These are phyloP conservation scores for Smittium mucronatum DNA, from an alignment of 371 early-diverging fungal genomes.

Conservation along the genomic window DNA sequence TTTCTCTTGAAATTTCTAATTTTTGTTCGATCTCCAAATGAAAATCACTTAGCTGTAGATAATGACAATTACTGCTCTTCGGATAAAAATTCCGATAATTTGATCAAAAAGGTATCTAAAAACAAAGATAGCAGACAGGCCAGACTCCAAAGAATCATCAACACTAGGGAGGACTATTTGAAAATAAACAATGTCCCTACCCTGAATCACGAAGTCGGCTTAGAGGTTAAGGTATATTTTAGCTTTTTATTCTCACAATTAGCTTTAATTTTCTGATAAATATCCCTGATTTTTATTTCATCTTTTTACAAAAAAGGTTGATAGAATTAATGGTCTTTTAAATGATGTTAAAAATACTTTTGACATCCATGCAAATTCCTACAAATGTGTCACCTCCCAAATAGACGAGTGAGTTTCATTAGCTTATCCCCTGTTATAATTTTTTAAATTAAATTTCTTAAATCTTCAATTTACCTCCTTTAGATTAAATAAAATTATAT, in stretches of 20 bases:
- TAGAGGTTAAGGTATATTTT: not conserved
- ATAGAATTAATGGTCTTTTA: slow-evolving; percentile 3
- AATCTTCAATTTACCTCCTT: not conserved
- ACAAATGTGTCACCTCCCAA: not conserved
- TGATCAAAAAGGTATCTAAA: too few species aligned
- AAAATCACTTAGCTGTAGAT: too few species aligned
- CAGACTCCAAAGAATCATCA: not conserved
- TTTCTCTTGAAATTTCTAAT: too few species aligned
- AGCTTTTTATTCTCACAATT: not conserved
- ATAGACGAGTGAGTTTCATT: not conserved
- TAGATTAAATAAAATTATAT: not conserved
- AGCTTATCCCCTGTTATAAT: not conserved
- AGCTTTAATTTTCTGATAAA: not conserved
- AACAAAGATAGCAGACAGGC: too few species aligned
- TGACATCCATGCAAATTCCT: slow-evolving; percentile 3
- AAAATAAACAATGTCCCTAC: not conserved
- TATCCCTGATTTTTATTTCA: not conserved
- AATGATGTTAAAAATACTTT: not conserved
- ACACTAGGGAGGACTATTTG: not conserved
- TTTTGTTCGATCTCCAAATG: too few species aligned
- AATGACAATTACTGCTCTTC: too few species aligned
- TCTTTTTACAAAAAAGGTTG: not conserved
- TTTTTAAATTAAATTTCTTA: not conserved
- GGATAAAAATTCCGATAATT: too few species aligned
- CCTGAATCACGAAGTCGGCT: not conserved